Evolutionary conservation across 1,284 basidiomycete species (phyloP).

Genomic region (Sparassis latifolia): DNA sequence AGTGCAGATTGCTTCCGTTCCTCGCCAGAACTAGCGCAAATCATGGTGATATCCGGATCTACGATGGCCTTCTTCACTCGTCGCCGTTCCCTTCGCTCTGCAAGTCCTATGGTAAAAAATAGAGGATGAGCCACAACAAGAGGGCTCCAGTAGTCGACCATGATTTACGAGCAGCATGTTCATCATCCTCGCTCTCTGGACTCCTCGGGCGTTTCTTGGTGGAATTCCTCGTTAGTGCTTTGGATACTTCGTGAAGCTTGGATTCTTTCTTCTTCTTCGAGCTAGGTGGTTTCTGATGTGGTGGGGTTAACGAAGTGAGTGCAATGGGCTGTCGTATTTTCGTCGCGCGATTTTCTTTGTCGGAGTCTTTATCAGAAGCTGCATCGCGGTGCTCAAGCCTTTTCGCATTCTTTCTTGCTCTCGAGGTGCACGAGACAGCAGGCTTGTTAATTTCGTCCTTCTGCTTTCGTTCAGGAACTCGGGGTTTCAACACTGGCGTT

Average conservation of each 20-base stretch:
- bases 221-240: not conserved
- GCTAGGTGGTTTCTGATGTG: not conserved
- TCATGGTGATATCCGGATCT: conserved; percentile 22
- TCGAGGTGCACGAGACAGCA: not conserved
- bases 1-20: conserved; percentile 2
- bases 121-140: not conserved
- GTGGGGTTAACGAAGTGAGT: not conserved
- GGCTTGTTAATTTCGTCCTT: not conserved
- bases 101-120: conserved; percentile 20
- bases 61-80: conserved; percentile 38
- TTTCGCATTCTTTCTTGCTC: not conserved
- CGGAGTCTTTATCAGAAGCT: not conserved
- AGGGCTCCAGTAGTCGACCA: not conserved
- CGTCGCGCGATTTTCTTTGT: too few species aligned
- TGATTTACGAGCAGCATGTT: conserved; percentile 22
- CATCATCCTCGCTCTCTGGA: conserved; percentile 19
- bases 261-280: conserved; percentile 2
- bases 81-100: conserved; percentile 28
- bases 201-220: conserved; percentile 11
- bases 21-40: conserved; percentile 7
- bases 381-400: not conserved
- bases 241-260: conserved; percentile 2
- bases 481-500: conserved; percentile 42
- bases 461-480: conserved; percentile 15
- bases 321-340: too few species aligned